Conservation (phyloP, 371 early-diverging fungal species). For the Mucor indicus region DNA sequence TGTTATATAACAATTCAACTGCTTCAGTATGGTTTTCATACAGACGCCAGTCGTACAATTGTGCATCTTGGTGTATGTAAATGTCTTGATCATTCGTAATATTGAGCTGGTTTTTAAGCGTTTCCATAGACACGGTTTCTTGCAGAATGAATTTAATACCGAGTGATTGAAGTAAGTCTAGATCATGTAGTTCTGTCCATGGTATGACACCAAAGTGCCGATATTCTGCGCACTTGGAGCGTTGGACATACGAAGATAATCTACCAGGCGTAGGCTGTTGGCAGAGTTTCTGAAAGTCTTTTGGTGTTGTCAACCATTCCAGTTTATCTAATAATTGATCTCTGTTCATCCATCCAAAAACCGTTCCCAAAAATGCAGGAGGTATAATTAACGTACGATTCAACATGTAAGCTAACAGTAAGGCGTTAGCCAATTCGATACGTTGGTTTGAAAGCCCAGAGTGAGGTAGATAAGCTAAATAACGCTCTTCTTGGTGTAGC, state of each 20-base stretch:
- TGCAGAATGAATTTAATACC: slow-evolving; percentile 22
- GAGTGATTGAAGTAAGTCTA: slow-evolving; percentile 7
- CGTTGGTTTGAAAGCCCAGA: slow-evolving; percentile 59
- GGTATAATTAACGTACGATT: slow-evolving; percentile 60
- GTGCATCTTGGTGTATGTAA: slow-evolving; percentile 30
- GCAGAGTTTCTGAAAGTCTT: slow-evolving; percentile 22
- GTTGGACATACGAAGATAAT: slow-evolving; percentile 16
- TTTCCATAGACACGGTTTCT: slow-evolving; percentile 14
- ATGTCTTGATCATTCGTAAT: slow-evolving; percentile 21
- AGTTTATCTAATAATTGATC: slow-evolving; percentile 17
- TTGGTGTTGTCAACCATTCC: slow-evolving; percentile 32
- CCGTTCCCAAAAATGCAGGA: slow-evolving; percentile 45
- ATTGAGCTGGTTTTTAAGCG: slow-evolving; percentile 20
- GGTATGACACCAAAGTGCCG: slow-evolving; percentile 25
- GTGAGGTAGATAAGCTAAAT: slow-evolving; percentile 57
- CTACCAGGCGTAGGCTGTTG: slow-evolving; percentile 17
- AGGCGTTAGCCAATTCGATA: slow-evolving; percentile 54
- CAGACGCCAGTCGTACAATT: slow-evolving; percentile 45
- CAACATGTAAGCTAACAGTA: slow-evolving; percentile 46
- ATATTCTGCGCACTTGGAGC: slow-evolving; percentile 28
- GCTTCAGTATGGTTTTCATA: slow-evolving; percentile 30
- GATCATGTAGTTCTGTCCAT: slow-evolving; percentile 35
- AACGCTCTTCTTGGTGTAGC: slow-evolving; percentile 23
- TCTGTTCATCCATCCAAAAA: slow-evolving; percentile 35
- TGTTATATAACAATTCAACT: slow-evolving; percentile 7